Evolutionary conservation across 2,329 filamentous ascomycete genomes (phyloP), one percentile per base, ranked within the genome.

Genomic region (Paracamarosporium sp.): DNA sequence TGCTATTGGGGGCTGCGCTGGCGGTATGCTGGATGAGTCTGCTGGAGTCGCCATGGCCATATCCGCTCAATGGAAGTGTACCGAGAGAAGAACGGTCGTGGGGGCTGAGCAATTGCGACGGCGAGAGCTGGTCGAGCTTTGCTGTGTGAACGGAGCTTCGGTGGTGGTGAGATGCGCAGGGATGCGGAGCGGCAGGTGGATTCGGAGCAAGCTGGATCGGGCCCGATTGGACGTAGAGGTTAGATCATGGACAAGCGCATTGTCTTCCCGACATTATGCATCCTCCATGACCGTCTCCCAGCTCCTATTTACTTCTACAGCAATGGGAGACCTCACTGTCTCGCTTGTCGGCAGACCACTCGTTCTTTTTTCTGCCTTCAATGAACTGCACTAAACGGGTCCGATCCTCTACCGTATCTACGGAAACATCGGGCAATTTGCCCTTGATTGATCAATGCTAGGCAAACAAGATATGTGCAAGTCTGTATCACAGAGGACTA

Each of bases 151-250:
- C 61, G 60, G 62, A 58, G 51, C 52, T 87, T 58, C 57, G 60
- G 61, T 62, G 56, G 59, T 66, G 58, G 61, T 65, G 57, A 47
- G 59, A 62, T 63, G 50, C 55, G 59, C n/a, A 55, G 57, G 57
- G 48, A 53, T 61, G 35, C 25, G 55, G 45, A 58, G 57, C 28
- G 63, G 85, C 22, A 87, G 89, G 80, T 92, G 93, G 56, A 90
- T 90, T 73, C 92, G 92, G 63, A 93, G 90, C 73, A 91, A 85
- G 50, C 92, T 20, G 41, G 25, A 13, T 30, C 20, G 25, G 43
- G 13, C 22, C 36, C 6, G 36, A 40, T 40, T 40, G 36, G 36
- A 40, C 17, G n/a, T 8, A 13, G 30, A 31, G 20, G 40, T 5
- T 43, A 5, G 2, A 40, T 17, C 11, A 12, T 8, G 6, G 15